Conservation (phyloP, 805 yeast genomes). For the Lipomyces mesembrius region DNA sequence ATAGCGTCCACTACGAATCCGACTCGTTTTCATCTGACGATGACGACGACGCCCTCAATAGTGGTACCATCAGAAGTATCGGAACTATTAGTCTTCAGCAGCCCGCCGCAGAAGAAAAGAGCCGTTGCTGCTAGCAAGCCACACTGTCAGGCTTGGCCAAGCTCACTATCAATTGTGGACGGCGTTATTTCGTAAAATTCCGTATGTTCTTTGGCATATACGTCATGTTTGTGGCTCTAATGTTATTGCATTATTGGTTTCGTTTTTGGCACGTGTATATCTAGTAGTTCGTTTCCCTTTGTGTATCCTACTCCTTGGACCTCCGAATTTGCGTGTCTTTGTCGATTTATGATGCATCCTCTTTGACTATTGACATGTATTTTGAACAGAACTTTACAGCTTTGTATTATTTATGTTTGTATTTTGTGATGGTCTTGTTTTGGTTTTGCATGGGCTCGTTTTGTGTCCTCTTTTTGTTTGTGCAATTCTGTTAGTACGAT, state of each 20-base stretch:
- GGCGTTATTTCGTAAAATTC: background rate
- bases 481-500: background rate
- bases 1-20: conserved; percentile 35
- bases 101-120: conserved; percentile 15
- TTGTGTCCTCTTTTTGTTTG: background rate
- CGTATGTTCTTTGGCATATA: background rate
- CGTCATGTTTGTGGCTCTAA: background rate
- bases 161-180: too few species aligned
- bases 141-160: too few species aligned
- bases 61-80: conserved; percentile 30
- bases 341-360: background rate
- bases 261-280: background rate
- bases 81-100: conserved; percentile 29
- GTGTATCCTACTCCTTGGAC: background rate
- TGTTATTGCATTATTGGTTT: background rate
- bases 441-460: background rate
- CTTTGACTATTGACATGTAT: background rate
- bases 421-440: background rate
- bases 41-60: conserved; percentile 17
- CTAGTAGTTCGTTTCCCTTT: background rate
- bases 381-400: background rate
- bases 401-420: background rate
- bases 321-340: background rate
- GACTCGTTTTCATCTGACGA: conserved; percentile 34
- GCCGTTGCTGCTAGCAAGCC: background rate